Percentiles rank a stretch among this genome's conserved stretches.
phyloP scores from a whole-genome alignment of 2,329 filamentous ascomycete genomes.

The Nothopassalora personata region DNA sequence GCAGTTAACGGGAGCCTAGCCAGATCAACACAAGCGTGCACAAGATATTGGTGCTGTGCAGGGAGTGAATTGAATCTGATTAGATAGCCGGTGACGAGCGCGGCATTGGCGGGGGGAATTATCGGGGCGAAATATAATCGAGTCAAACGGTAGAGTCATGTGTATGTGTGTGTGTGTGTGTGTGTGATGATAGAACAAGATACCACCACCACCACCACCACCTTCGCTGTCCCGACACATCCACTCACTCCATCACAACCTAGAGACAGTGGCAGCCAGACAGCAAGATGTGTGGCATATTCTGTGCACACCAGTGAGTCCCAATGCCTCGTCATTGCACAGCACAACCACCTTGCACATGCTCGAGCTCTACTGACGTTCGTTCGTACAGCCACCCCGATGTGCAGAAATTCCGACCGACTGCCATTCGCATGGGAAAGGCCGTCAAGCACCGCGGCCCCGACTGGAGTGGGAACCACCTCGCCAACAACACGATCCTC shows the following conservation, averaged over 20 bases:
- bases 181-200: too few species aligned
- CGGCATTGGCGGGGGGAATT: too few species aligned
- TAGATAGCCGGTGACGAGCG: too few species aligned
- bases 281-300: conserved; percentile 87
- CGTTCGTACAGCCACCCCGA: conserved; percentile 64
- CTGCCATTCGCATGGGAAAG: conserved; percentile 87
- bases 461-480: conserved; percentile 91
- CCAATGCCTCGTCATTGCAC: conserved; percentile 63
- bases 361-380: conserved; percentile 1
- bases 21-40: too few species aligned
- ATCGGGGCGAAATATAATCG: neutral
- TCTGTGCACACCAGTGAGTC: conserved; percentile 79
- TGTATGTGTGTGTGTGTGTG: too few species aligned
- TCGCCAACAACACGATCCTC: conserved; percentile 87
- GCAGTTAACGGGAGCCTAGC: too few species aligned
- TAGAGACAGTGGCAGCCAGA: neutral
- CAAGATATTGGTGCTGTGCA: too few species aligned
- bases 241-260: neutral
- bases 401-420: conserved; percentile 94
- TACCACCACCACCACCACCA: neutral
- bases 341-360: conserved; percentile 13
- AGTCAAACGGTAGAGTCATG: neutral
- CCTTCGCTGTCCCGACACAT: neutral
- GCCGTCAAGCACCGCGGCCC: conserved; percentile 95
- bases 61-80: too few species aligned